Evolutionary conservation across 805 yeast genomes (phyloP), one percentile per base, ranked within the genome.

Genomic region (Cyberlindnera xishuangbannaensis): DNA sequence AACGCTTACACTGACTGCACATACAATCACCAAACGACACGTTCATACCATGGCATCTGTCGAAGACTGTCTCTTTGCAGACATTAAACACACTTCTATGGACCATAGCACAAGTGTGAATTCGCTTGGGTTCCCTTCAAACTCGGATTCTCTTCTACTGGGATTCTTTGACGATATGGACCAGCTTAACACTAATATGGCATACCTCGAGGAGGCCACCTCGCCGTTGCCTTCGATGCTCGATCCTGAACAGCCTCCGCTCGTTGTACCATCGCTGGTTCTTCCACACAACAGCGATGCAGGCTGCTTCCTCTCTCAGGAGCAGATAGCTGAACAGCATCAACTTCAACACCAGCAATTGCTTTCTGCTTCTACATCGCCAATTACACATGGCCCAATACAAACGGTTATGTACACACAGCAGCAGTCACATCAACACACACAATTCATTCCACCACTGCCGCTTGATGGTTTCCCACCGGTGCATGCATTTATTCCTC

Each of bases 401-500:
- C 13, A 10, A 26, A 15, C 30, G 11, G 8, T 19, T 19, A 11
- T 11, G 8, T 11, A 8, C 11, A 12, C 31, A n/a, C 26, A 25
- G 12, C 29, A 25, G 10, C 30, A 21, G 18, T 21, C 27, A 30
- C 33, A n/a, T n/a, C n/a, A n/a, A n/a, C n/a, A n/a, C n/a, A n/a
- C n/a, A n/a, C n/a, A n/a, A n/a, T n/a, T n/a, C n/a, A n/a, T n/a
- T n/a, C n/a, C n/a, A n/a, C n/a, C n/a, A n/a, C n/a, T n/a, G n/a
- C 37, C 34, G 26, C 27, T 36, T 18, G 39, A 42, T n/a, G 41
- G 40, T 2, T 42, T 44, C 33, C 48, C 49, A 10, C 51, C 50
- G 15, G 35, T 40, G 21, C 39, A 41, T 23, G 48, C 48, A 2
- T 48, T 48, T 27, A 28, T 25, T 6, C 48, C 50, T 17, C 42